Evolutionary conservation across 176 grass and related monocot species (phyloP).

Genomic region (Zoysia japonica): DNA sequence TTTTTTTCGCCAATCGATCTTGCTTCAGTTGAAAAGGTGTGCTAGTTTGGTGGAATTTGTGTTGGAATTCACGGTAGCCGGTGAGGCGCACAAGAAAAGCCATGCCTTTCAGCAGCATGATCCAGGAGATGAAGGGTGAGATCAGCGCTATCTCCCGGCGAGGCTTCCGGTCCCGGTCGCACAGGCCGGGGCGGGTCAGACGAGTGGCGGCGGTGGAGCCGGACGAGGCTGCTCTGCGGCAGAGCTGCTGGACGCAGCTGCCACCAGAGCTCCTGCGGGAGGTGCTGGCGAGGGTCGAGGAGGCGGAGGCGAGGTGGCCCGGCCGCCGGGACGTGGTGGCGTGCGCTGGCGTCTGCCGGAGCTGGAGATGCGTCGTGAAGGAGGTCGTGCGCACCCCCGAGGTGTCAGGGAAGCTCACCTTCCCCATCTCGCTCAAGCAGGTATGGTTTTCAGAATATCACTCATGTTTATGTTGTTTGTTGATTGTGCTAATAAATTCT

Average conservation of each 20-base stretch:
- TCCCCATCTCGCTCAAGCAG: slow-evolving; percentile 94
- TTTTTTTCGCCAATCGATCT: not conserved
- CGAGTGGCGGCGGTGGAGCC: slow-evolving; percentile 28
- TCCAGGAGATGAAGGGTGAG: slow-evolving; percentile 87
- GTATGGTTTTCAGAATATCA: slow-evolving; percentile 32
- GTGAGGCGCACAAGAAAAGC: slow-evolving; percentile 16
- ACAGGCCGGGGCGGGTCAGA: slow-evolving; percentile 38
- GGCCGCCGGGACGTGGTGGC: slow-evolving; percentile 61
- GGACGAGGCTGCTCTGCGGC: slow-evolving; percentile 52
- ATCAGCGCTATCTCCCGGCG: slow-evolving; percentile 67
- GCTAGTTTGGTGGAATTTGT: slow-evolving; percentile 2
- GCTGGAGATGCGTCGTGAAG: slow-evolving; percentile 63
- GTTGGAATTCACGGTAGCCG: not conserved
- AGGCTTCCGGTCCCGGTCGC: slow-evolving; percentile 49
- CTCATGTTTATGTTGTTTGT: not conserved
- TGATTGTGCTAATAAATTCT: not conserved
- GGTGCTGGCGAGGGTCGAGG: slow-evolving; percentile 70
- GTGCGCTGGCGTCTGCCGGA: slow-evolving; percentile 78
- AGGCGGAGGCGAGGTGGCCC: slow-evolving; percentile 60
- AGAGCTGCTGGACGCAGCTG: slow-evolving; percentile 76
- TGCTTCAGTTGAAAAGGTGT: not conserved
- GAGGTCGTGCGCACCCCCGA: slow-evolving; percentile 71
- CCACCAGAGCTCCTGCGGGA: slow-evolving; percentile 78
- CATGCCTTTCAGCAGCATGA: slow-evolving; percentile 80
- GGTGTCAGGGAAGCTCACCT: slow-evolving; percentile 64